A percentile compares a stretch with the other conserved stretches of the same genome.
Evolutionary conservation across 371 early-diverging fungal species (phyloP).

Genomic region (Blyttiomyces sp.): DNA sequence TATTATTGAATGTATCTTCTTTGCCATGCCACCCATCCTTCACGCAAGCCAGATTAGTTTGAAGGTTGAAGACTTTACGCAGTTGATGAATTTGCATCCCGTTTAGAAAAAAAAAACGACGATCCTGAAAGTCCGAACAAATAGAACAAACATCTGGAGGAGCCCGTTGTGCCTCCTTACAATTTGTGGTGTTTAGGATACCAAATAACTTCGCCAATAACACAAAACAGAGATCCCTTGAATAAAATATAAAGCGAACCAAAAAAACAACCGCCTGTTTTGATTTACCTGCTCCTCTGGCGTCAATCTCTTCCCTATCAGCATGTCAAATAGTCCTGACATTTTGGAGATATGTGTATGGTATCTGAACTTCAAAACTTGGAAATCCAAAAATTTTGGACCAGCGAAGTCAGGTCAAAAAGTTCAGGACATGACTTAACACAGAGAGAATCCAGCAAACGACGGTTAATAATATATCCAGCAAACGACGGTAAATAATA

Average conservation of each 20-base stretch:
- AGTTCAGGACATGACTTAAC: too few species aligned
- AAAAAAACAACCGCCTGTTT: neutral
- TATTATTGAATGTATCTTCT: neutral
- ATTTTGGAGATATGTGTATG: too few species aligned
- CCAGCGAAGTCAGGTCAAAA: too few species aligned
- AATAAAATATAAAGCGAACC: too few species aligned
- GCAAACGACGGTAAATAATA: too few species aligned
- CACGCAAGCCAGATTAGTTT: too few species aligned
- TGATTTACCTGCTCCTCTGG: conserved; percentile 45
- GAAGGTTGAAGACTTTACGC: neutral
- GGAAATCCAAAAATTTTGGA: too few species aligned
- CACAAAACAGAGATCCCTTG: neutral
- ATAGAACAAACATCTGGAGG: neutral
- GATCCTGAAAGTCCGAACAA: neutral
- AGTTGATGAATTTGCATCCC: neutral
- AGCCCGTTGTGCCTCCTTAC: neutral
- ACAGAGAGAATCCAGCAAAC: too few species aligned
- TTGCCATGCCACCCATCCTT: too few species aligned
- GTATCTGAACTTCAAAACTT: too few species aligned
- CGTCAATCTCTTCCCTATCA: conserved; percentile 27
- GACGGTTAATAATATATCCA: too few species aligned
- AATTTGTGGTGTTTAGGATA: neutral
- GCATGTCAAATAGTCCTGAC: neutral
- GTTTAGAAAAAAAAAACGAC: neutral
- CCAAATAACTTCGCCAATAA: neutral